Evolutionary conservation across 2,329 filamentous ascomycete species (phyloP).

Genomic region (Penicillium nordicum): DNA sequence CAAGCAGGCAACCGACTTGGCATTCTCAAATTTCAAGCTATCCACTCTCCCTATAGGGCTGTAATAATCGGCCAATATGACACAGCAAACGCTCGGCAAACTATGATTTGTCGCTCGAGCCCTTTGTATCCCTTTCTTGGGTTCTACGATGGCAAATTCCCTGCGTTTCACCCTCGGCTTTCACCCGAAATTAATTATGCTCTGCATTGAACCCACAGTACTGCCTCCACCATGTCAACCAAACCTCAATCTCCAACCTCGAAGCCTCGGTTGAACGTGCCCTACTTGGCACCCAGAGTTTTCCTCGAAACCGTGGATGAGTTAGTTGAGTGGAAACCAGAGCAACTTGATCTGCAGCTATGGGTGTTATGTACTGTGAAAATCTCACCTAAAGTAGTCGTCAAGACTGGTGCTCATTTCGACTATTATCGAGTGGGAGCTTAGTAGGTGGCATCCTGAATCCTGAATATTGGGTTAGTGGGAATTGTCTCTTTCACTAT

Average conservation of each 20-base stretch:
- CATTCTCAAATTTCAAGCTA: not conserved
- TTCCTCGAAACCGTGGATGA: too few species aligned
- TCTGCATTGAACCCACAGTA: not conserved
- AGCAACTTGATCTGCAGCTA: too few species aligned
- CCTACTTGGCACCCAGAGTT: not conserved
- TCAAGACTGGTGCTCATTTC: too few species aligned
- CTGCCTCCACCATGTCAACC: not conserved
- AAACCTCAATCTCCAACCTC: not conserved
- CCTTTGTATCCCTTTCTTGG: not conserved
- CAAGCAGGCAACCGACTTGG: constrained; percentile 4
- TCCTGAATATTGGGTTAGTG: not conserved
- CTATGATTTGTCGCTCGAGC: not conserved
- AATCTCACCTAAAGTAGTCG: too few species aligned
- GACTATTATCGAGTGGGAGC: too few species aligned
- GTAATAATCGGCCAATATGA: not conserved
- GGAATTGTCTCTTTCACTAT: not conserved
- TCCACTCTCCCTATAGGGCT: not conserved
- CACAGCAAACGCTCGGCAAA: not conserved
- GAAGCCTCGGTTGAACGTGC: not conserved
- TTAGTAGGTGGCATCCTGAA: not conserved
- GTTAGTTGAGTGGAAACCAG: too few species aligned
- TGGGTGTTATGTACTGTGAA: too few species aligned
- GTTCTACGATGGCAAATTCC: not conserved
- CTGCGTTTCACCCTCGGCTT: not conserved
- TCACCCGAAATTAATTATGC: not conserved